Percentiles rank a stretch among this genome's conserved stretches.
These are phyloP conservation scores for Centella asiatica DNA, from an alignment of 129 eudicot species.

Conservation along the genomic window DNA sequence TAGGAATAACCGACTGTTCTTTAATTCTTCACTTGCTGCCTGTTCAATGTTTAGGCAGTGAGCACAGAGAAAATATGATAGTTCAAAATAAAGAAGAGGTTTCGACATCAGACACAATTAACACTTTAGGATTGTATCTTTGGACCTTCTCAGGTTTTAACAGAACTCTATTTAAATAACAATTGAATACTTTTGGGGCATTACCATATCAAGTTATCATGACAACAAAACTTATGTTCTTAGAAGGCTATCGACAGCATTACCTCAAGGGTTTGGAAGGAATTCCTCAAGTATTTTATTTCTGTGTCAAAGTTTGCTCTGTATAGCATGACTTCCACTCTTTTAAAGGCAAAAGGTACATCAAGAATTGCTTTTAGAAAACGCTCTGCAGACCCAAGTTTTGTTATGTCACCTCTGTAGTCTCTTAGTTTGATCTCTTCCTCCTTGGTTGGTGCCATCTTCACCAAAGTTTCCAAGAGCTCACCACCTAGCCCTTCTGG, in stretches of 20 bases:
- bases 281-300: constrained; percentile 59
- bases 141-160: background rate
- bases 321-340: constrained; percentile 95
- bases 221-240: background rate
- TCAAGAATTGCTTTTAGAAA: constrained; percentile 75
- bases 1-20: constrained; percentile 79
- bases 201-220: no score
- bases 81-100: background rate
- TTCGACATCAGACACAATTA: background rate
- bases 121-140: background rate
- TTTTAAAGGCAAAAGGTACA: constrained; percentile 81
- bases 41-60: constrained; percentile 22
- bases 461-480: constrained; percentile 85
- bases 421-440: constrained; percentile 88
- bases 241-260: background rate
- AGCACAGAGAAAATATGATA: constrained; percentile 10
- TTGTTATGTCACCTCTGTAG: constrained; percentile 68
- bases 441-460: constrained; percentile 99
- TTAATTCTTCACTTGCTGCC: constrained; percentile 80
- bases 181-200: background rate
- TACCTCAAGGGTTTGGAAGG: constrained; percentile 82
- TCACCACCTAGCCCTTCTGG: constrained; percentile 85
- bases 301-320: constrained; percentile 85
- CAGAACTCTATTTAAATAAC: background rate
- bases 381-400: constrained; percentile 84